Conservation (phyloP, 148 eudicot species). For the Nepenthes gracilis region DNA sequence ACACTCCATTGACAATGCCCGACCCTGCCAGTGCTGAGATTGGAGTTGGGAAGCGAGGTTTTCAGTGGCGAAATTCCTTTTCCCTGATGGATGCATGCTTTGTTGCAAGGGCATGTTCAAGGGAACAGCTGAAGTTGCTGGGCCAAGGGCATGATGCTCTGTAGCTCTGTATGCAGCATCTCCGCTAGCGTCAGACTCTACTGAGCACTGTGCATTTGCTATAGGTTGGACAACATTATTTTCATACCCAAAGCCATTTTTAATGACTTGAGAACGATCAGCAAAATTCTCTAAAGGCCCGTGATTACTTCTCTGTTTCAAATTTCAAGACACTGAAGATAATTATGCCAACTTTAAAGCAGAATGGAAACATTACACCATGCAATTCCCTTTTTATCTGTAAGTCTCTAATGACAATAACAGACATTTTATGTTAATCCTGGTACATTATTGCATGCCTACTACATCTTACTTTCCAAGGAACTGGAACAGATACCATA, state of each 20-base stretch:
- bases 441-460: no score
- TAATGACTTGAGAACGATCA: conserved; percentile 38
- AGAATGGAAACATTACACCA: not conserved
- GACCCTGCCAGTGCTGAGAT: conserved; percentile 20
- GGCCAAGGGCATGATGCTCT: not conserved
- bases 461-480: no score
- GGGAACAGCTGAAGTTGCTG: conserved; percentile 22
- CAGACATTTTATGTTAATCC: no score
- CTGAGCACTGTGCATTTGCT: conserved; percentile 27
- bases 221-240: conserved; percentile 33
- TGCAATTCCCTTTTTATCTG: not conserved
- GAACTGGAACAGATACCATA: no score
- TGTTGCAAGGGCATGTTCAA: conserved; percentile 28
- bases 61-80: conserved; percentile 30
- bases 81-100: conserved; percentile 24
- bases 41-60: conserved; percentile 29
- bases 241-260: conserved; percentile 43
- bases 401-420: not conserved
- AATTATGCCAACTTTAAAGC: not conserved
- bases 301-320: conserved; percentile 52
- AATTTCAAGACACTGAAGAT: conserved; percentile 2
- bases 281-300: conserved; percentile 46
- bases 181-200: conserved; percentile 37
- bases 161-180: conserved; percentile 15
- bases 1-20: conserved; percentile 27